Evolutionary conservation across 495 filamentous ascomycete species (phyloP), one percentile per base, ranked within the genome.

Genomic region (Tuber magnatum): DNA sequence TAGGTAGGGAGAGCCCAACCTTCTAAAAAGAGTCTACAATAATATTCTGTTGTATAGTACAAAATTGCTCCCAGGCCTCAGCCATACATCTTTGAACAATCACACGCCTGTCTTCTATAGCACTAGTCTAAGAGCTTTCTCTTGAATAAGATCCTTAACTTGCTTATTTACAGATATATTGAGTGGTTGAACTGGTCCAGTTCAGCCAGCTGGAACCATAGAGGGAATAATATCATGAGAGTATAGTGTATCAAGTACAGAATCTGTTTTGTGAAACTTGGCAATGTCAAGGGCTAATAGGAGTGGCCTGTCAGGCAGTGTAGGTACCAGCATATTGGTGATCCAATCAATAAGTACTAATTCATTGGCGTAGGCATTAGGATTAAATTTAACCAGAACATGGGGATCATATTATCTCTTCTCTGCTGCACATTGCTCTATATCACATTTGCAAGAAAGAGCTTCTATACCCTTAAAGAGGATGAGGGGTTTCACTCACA

Each of bases 81-180:
- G 7, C 76, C 41, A 78, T 61, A 43, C 74, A 78, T 14, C 39
- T 12, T 1, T 70, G 70, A 38, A 75, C 32, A 1, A 78, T 1
- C 4, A 76, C 56, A 1, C 51, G 39, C 20, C 56, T n/a, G 38
- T 73, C 48, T 9, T 41, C 71, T 6, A 76, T 56, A 20, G 56
- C 35, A 77, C 38, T 74, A 6, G n/a, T 5, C 8, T 38, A 24
- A 38, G 20, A 43, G 43, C 14, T 56, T 42, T 75, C 72, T 32
- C 51, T 1, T 39, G 61, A 10, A 72, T 10, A 24, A 61, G 38
- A 69, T 72, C 70, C 43, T 71, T 75, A 2, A 71, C 18, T 1
- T 48, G 68, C 68, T 72, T 71, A 35, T 71, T 77, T 14, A 77
- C 28, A 24, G 76, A 44, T 22, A 75, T 73, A 46, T 76, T 42